A percentile compares a stretch with the other conserved stretches of the same genome.
phyloP scores from a whole-genome alignment of 2,329 filamentous ascomycete genomes.

The Exophiala mesophila region DNA sequence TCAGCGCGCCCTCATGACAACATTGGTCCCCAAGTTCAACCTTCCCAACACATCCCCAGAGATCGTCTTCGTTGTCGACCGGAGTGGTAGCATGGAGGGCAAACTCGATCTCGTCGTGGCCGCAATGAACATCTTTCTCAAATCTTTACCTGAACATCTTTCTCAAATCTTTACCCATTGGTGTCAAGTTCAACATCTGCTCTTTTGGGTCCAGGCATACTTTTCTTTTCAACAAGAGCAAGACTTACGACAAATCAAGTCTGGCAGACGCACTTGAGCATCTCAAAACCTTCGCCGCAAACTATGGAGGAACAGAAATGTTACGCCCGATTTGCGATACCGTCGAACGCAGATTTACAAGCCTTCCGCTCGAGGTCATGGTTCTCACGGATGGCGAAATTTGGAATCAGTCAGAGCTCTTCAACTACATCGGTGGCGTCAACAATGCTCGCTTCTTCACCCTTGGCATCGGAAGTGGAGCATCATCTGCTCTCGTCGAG shows the following conservation, averaged over 20 bases:
- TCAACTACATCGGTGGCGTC: constrained; percentile 43
- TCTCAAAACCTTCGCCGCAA: constrained; percentile 39
- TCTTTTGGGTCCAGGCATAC: constrained; percentile 48
- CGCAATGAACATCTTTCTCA: constrained; percentile 54
- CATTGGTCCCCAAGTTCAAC: constrained; percentile 65
- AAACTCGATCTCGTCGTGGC: constrained; percentile 47
- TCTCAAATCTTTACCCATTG: constrained; percentile 54
- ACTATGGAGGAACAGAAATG: constrained; percentile 54
- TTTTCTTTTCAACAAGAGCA: constrained; percentile 47
- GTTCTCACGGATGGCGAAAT: constrained; percentile 55
- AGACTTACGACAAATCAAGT: constrained; percentile 43
- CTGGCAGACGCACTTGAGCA: constrained; percentile 42
- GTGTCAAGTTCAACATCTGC: constrained; percentile 55
- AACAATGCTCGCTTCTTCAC: constrained; percentile 51
- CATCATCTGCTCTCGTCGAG: constrained; percentile 55
- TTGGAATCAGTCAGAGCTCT: constrained; percentile 46
- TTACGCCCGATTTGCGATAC: constrained; percentile 40
- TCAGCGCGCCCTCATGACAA: constrained; percentile 64
- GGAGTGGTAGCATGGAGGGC: constrained; percentile 56
- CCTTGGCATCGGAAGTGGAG: constrained; percentile 51
- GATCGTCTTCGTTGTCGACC: constrained; percentile 68
- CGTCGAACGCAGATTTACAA: constrained; percentile 36
- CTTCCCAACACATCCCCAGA: constrained; percentile 55
- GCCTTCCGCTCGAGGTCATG: constrained; percentile 50
- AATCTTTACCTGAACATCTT: constrained; percentile 56